Evolutionary conservation across 2,329 filamentous ascomycete genomes (phyloP).

Genomic region (Pestalotiopsis sp.): DNA sequence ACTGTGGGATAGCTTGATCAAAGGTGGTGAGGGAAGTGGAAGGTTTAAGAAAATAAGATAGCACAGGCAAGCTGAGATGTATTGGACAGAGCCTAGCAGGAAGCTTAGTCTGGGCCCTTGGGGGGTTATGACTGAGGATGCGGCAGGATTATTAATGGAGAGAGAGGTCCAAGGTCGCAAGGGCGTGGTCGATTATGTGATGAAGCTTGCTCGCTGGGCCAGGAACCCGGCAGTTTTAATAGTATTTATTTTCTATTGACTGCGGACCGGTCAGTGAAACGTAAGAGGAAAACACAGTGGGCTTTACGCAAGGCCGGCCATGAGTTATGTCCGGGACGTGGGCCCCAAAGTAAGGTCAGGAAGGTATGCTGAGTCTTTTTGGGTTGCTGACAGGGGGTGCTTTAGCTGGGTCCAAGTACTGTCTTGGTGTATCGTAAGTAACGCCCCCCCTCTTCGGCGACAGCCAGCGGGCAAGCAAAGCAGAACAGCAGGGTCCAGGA

Average conservation of each 20-base stretch:
- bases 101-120: neutral
- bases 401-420: slow-evolving; percentile 18
- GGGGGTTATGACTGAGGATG: slow-evolving; percentile 3
- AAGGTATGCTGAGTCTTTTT: slow-evolving; percentile 14
- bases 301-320: slow-evolving; percentile 27
- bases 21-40: neutral
- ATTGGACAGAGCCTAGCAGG: neutral
- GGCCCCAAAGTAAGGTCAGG: slow-evolving; percentile 9
- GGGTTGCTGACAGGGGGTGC: slow-evolving; percentile 27
- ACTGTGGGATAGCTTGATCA: neutral
- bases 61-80: neutral
- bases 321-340: slow-evolving; percentile 33
- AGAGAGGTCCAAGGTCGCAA: slow-evolving; percentile 21
- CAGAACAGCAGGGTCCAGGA: neutral
- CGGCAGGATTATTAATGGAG: slow-evolving; percentile 33
- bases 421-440: neutral
- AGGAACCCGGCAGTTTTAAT: slow-evolving; percentile 18
- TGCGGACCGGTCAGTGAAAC: slow-evolving; percentile 19
- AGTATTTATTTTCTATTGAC: slow-evolving; percentile 22
- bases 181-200: slow-evolving; percentile 34
- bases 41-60: neutral
- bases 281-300: slow-evolving; percentile 24
- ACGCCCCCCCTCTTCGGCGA: neutral
- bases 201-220: slow-evolving; percentile 15
- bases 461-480: neutral